These are phyloP conservation scores for Marsdenia floribunda DNA, from an alignment of 257 asterid genomes.

Conservation along the genomic window DNA sequence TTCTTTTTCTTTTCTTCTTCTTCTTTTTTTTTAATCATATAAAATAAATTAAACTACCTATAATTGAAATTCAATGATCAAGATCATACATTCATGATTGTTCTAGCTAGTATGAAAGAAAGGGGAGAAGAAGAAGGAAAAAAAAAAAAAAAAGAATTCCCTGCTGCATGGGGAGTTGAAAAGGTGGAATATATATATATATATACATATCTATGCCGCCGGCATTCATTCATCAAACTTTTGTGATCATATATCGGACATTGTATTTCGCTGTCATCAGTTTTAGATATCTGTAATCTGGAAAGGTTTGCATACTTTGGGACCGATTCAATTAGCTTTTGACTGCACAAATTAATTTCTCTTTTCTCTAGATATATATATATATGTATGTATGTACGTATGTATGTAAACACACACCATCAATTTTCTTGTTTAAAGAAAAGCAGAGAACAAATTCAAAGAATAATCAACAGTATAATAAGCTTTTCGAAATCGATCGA, in stretches of 20 bases:
- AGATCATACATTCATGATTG: neutral
- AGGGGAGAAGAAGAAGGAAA: too few species aligned
- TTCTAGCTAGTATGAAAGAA: neutral
- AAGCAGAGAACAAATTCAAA: neutral
- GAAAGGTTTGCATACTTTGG: slow-evolving; percentile 13
- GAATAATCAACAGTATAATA: neutral
- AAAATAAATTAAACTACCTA: neutral
- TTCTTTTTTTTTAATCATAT: too few species aligned
- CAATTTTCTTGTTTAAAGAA: neutral
- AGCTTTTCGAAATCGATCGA: slow-evolving; percentile 1
- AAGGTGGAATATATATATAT: neutral
- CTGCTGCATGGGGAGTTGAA: slow-evolving; percentile 3
- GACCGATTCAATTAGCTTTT: slow-evolving; percentile 7
- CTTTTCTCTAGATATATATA: neutral
- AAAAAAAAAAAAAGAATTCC: neutral
- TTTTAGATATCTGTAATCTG: neutral
- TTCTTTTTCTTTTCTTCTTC: neutral
- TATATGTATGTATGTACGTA: too few species aligned
- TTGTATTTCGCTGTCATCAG: slow-evolving; percentile 5
- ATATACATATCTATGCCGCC: slow-evolving; percentile 5
- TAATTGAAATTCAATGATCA: neutral
- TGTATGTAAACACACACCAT: too few species aligned
- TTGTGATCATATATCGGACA: slow-evolving; percentile 1
- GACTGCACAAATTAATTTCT: neutral
- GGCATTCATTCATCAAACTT: neutral